A percentile compares a stretch with the other conserved stretches of the same genome.
These are phyloP conservation scores for Hortiboletus flavorubellus DNA, from an alignment of 768 basidiomycete genomes.

Conservation along the genomic window DNA sequence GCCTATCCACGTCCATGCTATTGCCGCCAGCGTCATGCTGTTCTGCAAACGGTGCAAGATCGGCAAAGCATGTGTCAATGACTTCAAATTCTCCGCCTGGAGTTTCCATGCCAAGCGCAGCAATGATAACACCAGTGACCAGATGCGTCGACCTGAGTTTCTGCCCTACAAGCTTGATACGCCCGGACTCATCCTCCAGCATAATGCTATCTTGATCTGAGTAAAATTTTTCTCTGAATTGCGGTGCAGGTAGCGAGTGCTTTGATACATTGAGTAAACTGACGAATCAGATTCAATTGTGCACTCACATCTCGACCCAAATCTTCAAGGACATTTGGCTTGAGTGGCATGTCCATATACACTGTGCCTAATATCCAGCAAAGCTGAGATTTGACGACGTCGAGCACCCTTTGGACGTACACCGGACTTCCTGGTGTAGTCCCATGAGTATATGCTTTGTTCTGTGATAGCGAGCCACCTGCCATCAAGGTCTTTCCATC, in stretches of 20 bases:
- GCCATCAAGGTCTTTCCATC: constrained; percentile 51
- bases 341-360: constrained; percentile 98
- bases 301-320: constrained; percentile 83
- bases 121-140: constrained; percentile 91
- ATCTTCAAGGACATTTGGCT: constrained; percentile 97
- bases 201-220: constrained; percentile 78
- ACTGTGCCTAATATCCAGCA: constrained; percentile 94
- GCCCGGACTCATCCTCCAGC: constrained; percentile 95
- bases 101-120: constrained; percentile 88
- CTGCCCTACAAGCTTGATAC: constrained; percentile 83
- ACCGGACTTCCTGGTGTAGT: constrained; percentile 54
- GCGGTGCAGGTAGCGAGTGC: constrained; percentile 88
- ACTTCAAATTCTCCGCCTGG: constrained; percentile 90
- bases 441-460: constrained; percentile 4
- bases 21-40: constrained; percentile 27
- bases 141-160: constrained; percentile 55
- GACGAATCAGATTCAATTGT: constrained; percentile 1
- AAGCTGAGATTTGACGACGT: constrained; percentile 78
- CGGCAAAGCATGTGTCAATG: constrained; percentile 82
- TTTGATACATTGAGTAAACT: constrained; percentile 31
- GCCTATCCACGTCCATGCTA: constrained; percentile 72
- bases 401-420: constrained; percentile 78
- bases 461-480: constrained; percentile 5
- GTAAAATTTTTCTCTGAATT: constrained; percentile 68
- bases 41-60: constrained; percentile 57